phyloP scores from a whole-genome alignment of 2,329 filamentous ascomycete genomes.

The Paracamarosporium sp. region DNA sequence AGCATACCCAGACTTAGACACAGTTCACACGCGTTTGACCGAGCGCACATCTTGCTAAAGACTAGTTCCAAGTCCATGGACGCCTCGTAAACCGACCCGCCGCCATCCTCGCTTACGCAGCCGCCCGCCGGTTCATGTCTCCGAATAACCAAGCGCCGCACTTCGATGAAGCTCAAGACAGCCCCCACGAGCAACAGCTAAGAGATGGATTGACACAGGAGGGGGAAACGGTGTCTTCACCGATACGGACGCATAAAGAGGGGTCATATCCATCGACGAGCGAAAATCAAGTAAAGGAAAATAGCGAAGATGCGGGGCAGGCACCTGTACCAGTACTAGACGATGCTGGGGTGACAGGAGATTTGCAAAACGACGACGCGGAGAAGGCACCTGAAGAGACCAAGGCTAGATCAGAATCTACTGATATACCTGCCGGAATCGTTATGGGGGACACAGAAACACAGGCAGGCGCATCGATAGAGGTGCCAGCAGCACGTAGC shows the following conservation, averaged over 20 bases:
- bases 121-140: slow-evolving; percentile 44
- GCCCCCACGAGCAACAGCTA: slow-evolving; percentile 25
- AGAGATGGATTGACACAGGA: slow-evolving; percentile 19
- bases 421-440: neutral
- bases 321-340: slow-evolving; percentile 8
- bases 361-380: neutral
- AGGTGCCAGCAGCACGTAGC: slow-evolving; percentile 14
- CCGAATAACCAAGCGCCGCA: slow-evolving; percentile 38
- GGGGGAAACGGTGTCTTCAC: slow-evolving; percentile 2
- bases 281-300: neutral
- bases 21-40: neutral
- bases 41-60: slow-evolving; percentile 10
- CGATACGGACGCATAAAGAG: slow-evolving; percentile 1
- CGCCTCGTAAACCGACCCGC: slow-evolving; percentile 14
- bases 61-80: slow-evolving; percentile 26
- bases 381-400: neutral
- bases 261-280: neutral
- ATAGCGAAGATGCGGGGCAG: slow-evolving; percentile 31
- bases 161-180: slow-evolving; percentile 33
- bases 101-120: slow-evolving; percentile 12
- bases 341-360: slow-evolving; percentile 8
- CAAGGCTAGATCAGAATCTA: neutral
- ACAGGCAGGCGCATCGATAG: neutral
- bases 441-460: neutral
- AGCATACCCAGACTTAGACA: slow-evolving; percentile 10